Base-by-base conservation (phyloP, 306 rosid genomes). In the Sicyos edulis region DNA sequence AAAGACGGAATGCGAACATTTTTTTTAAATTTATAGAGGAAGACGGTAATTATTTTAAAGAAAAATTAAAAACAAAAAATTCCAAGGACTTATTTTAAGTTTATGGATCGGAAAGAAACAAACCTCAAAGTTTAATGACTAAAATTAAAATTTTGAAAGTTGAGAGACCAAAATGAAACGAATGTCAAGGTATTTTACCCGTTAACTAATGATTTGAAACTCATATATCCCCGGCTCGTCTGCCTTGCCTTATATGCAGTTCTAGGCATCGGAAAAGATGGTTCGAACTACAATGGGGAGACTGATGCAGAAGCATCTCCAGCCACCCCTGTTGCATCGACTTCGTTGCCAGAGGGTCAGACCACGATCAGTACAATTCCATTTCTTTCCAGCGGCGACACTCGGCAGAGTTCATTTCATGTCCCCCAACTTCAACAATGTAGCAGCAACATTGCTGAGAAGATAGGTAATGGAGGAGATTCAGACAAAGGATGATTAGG, bases 371-470 rank as follows among this genome's bases (percentile, higher is more conserved):
- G 58, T 58, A 58, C 78, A 69, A 80, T 70, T 78, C 76, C 79
- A 16, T 60, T 75, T 12, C 51, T 77, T 80, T 58, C 78, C 56
- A 56, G 78, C 6, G 76, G 62, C 15, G 81, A 83, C 71, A 58
- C 71, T 80, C 91, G 77, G 22, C 88, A 70, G 76, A 83, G 81
- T 76, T 75, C 80, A 17, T 85, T 83, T 72, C 45, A 76, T 70
- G 76, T 88, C 72, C 91, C 88, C n/a, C 92, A 80, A 34, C 77
- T 84, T 76, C 87, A 88, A 54, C 92, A 79, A 29, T 79, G 89
- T 80, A 86, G 75, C 75, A 78, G 40, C 20, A 60, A 32, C 8
- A 74, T 77, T 63, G 80, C 80, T 50, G 97, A 89, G 80, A 75
- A 79, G 78, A 85, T 71, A 62, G 79, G 42, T 53, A 75, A 81